Evolutionary conservation across 805 yeast species (phyloP), one percentile per base, ranked within the genome.

Genomic region (Saccharomycopsis capsularis): DNA sequence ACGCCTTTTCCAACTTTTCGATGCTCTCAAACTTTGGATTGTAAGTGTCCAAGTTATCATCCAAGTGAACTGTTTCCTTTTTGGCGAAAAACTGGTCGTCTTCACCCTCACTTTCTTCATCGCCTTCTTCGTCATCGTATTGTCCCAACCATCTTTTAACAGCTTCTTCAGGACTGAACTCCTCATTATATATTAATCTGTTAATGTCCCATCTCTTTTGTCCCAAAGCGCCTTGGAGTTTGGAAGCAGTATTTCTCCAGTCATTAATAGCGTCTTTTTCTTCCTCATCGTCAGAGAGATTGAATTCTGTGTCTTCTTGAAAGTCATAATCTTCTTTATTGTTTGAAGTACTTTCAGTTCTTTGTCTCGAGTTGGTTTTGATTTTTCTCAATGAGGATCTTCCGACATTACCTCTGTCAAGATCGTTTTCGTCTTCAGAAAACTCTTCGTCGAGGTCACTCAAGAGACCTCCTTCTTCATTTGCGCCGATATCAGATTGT

Each of bases 161-260:
- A 30, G 76, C 93, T 55, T 84, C 93, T 1, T 67, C 70, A 0
- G 97, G 90, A 11, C 79, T 77, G 38, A 88, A 71, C 56, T 86
- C 83, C 50, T 82, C 80, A 77, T 85, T 73, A 63, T 93, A 91
- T 3, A 93, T 68, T 48, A 91, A 68, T 60, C 85, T 86, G 57
- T 82, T 81, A 53, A 91, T 78, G 63, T 91, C 86, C 90, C 95
- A 86, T 51, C 69, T 71, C 65, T 71, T 76, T 58, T 67, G 71
- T 60, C 65, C 69, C 51, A 67, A 60, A 3, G 75, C 56, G n/a
- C 82, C 76, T 53, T 76, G 70, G 50, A 85, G 68, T 57, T 74
- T 80, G 3, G 78, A 62, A 1, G 95, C 96, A 36, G 84, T 69
- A 9, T 54, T 25, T 34, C 61, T 55, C 52, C 50, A 52, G 21